phyloP scores from a whole-genome alignment of 768 basidiomycete genomes.

The Tricholomella constricta region DNA sequence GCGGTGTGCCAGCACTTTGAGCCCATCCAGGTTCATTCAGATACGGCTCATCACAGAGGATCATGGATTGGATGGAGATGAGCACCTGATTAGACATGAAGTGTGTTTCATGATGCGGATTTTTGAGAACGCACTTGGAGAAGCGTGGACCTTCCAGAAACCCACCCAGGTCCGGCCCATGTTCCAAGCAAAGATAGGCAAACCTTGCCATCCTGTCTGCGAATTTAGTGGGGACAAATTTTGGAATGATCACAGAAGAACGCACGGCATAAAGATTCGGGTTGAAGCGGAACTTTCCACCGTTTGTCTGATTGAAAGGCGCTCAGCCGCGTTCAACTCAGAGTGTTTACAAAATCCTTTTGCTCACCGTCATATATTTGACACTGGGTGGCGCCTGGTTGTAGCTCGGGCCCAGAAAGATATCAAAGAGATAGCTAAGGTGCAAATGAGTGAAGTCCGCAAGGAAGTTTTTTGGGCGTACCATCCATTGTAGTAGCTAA shows the following conservation, averaged over 20 bases:
- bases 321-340: neutral
- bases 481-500: constrained; percentile 91
- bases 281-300: constrained; percentile 89
- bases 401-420: constrained; percentile 88
- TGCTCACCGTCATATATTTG: constrained; percentile 61
- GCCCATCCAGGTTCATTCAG: constrained; percentile 93
- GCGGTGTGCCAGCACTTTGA: constrained; percentile 65
- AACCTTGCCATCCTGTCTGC: constrained; percentile 83
- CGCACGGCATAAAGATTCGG: constrained; percentile 90
- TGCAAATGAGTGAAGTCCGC: neutral
- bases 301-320: constrained; percentile 61
- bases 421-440: constrained; percentile 70
- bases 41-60: constrained; percentile 92
- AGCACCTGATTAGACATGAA: constrained; percentile 74
- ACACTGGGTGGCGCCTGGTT: constrained; percentile 81
- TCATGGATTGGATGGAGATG: constrained; percentile 96
- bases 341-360: neutral
- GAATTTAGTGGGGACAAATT: neutral
- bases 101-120: constrained; percentile 21
- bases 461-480: constrained; percentile 33
- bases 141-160: constrained; percentile 85
- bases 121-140: constrained; percentile 59
- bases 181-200: constrained; percentile 91
- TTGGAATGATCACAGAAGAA: neutral
- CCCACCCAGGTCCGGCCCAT: constrained; percentile 94